A percentile compares a stretch with the other conserved stretches of the same genome.
Evolutionary conservation across 2,329 filamentous ascomycete species (phyloP).

Genomic region (Neofusicoccum ribis): DNA sequence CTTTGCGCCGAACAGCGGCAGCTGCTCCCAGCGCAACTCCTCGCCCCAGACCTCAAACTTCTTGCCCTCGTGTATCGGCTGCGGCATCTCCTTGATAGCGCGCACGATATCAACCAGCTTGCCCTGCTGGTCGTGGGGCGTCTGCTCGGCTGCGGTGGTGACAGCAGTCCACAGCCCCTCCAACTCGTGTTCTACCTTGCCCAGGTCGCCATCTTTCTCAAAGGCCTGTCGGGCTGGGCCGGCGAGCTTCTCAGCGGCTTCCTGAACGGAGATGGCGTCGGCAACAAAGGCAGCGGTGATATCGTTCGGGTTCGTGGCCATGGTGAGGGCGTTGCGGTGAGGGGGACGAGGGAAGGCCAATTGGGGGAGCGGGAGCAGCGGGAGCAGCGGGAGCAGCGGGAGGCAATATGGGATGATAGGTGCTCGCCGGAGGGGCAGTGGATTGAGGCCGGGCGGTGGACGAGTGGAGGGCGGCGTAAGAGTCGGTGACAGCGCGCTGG

Average conservation of each 20-base stretch:
- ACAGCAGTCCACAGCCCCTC: conserved; percentile 1
- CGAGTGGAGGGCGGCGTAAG: background rate
- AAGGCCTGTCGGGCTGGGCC: background rate
- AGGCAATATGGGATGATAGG: background rate
- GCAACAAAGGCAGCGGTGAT: conserved; percentile 1
- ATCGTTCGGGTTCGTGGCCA: background rate
- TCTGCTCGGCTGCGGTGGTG: conserved; percentile 9
- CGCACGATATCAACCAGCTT: conserved; percentile 7
- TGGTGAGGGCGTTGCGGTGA: background rate
- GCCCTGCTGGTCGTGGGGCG: conserved; percentile 3
- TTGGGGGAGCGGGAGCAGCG: background rate
- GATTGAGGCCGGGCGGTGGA: background rate
- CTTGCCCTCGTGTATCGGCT: background rate
- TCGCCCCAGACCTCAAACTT: conserved; percentile 12
- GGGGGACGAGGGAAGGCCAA: background rate
- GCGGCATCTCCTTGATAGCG: conserved; percentile 8
- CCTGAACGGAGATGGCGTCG: conserved; percentile 13
- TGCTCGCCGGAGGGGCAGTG: background rate
- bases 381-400: background rate
- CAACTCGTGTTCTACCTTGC: conserved; percentile 11
- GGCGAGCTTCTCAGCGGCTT: conserved; percentile 13
- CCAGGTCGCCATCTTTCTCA: conserved; percentile 8
- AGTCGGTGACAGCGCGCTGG: conserved; percentile 5
- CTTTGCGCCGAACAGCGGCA: conserved; percentile 12
- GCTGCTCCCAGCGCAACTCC: conserved; percentile 10